Evolutionary conservation across 208 protist species (phyloP).

Genomic region (Strigomonas galati): DNA sequence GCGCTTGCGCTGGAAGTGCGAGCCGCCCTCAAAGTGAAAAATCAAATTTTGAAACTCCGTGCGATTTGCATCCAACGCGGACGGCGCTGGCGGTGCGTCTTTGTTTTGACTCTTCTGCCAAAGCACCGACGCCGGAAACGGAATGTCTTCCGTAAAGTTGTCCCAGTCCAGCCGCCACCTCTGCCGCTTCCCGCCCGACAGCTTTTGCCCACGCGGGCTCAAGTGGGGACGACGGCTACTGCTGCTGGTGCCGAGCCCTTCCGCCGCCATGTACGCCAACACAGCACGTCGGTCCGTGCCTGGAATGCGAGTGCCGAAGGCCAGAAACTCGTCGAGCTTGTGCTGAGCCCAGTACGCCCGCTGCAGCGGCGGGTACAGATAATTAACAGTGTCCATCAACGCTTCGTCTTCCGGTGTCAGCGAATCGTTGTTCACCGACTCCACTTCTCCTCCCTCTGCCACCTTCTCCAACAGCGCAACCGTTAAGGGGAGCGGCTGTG

Average conservation of each 20-base stretch:
- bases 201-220: conserved; percentile 7
- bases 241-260: conserved; percentile 15
- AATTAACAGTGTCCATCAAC: conserved; percentile 24
- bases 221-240: conserved; percentile 13
- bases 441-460: conserved; percentile 1
- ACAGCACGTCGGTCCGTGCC: conserved; percentile 32
- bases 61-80: not conserved
- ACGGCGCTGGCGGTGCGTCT: not conserved
- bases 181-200: conserved; percentile 13
- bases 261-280: conserved; percentile 24
- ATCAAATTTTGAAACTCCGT: conserved; percentile 44
- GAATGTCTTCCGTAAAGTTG: conserved; percentile 49
- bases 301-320: conserved; percentile 41
- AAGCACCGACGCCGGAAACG: conserved; percentile 23
- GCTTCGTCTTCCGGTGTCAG: conserved; percentile 3
- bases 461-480: conserved; percentile 17
- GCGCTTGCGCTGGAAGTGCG: conserved; percentile 14
- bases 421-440: not conserved
- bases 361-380: conserved; percentile 41
- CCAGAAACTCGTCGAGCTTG: conserved; percentile 36
- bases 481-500: not conserved
- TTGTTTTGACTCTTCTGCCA: conserved; percentile 18
- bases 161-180: conserved; percentile 57
- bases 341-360: conserved; percentile 20
- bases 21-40: conserved; percentile 50